Conservation (phyloP, 345 rosid species). For the Corymbia maculata region DNA sequence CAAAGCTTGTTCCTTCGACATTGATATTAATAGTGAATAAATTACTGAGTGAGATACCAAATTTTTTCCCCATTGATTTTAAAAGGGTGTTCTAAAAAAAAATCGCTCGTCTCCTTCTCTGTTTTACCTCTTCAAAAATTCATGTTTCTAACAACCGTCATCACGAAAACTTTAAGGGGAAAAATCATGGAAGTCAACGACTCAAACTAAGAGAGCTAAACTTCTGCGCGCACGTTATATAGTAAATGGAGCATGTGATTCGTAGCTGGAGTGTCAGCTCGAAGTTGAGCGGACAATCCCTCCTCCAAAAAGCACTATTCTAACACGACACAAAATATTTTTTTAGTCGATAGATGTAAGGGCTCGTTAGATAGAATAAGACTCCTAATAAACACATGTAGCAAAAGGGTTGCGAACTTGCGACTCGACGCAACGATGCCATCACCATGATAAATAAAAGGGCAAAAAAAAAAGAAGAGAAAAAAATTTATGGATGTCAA, state of each 20-base stretch:
- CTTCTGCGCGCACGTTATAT: neutral
- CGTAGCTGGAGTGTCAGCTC: neutral
- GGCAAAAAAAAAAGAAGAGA: neutral
- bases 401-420: neutral
- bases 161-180: neutral
- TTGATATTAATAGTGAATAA: too few species aligned
- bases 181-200: neutral
- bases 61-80: neutral
- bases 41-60: rapidly evolving
- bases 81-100: rapidly evolving
- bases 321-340: neutral
- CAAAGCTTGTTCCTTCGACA: neutral
- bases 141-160: neutral
- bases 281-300: neutral
- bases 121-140: neutral
- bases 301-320: neutral
- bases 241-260: neutral
- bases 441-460: neutral
- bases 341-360: neutral
- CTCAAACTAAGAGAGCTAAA: neutral
- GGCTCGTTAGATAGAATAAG: neutral
- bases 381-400: neutral
- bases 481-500: neutral
- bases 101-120: neutral
- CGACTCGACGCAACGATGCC: neutral